These are phyloP conservation scores for Lactarius sanguifluus DNA, from an alignment of 768 basidiomycete genomes.

Conservation along the genomic window DNA sequence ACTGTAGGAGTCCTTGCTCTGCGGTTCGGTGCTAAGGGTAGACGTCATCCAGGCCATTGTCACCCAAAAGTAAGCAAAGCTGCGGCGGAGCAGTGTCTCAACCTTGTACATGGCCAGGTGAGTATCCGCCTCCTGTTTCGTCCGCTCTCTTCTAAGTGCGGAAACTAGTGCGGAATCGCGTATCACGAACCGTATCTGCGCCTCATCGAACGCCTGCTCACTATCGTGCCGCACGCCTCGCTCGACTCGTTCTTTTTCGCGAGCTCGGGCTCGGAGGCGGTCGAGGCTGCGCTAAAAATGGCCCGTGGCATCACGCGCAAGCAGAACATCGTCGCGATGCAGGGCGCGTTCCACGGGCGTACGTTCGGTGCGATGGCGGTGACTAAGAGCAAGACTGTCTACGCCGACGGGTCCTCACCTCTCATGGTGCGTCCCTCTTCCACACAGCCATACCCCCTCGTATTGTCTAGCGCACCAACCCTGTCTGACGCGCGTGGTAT, in stretches of 20 bases:
- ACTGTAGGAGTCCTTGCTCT: not conserved
- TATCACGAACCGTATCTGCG: slow-evolving; percentile 84
- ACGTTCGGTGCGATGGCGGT: slow-evolving; percentile 93
- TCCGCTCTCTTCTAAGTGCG: not conserved
- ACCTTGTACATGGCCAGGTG: slow-evolving; percentile 78
- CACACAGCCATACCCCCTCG: not conserved
- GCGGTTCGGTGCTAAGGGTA: not conserved
- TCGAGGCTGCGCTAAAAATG: slow-evolving; percentile 89
- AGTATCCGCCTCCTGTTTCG: not conserved
- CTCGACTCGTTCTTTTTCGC: slow-evolving; percentile 96
- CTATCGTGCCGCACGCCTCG: slow-evolving; percentile 87
- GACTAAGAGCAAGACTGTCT: slow-evolving; percentile 92
- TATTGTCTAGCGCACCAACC: not conserved
- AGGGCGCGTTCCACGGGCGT: slow-evolving; percentile 90
- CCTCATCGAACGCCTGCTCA: slow-evolving; percentile 81
- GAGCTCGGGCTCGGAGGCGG: slow-evolving; percentile 94
- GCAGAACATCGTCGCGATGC: slow-evolving; percentile 90
- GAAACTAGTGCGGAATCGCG: slow-evolving; percentile 76
- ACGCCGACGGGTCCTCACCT: slow-evolving; percentile 74
- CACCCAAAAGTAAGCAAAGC: slow-evolving; percentile 85
- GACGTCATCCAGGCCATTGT: slow-evolving; percentile 66
- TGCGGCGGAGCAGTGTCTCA: slow-evolving; percentile 85
- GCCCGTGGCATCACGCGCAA: slow-evolving; percentile 72
- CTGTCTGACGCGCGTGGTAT: not conserved
- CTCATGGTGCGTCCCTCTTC: slow-evolving; percentile 62